These are phyloP conservation scores for Penicillium macrosclerotiorum DNA, from an alignment of 495 filamentous ascomycete species.

Conservation along the genomic window DNA sequence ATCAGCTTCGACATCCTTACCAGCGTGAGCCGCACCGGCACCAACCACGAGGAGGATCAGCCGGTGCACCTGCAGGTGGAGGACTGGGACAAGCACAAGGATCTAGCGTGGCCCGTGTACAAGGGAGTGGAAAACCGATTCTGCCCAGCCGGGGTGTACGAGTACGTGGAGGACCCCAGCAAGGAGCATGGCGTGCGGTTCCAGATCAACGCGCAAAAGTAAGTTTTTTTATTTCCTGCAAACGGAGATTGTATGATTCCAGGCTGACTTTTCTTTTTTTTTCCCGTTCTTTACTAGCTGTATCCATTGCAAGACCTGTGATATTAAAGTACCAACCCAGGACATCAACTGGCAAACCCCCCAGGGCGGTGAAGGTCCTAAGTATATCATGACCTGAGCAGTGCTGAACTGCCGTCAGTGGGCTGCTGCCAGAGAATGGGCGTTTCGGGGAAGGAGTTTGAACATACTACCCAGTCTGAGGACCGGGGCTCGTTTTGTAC, in stretches of 20 bases:
- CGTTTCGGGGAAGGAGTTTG: background rate
- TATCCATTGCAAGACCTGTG: constrained; percentile 99
- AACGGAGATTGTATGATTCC: background rate
- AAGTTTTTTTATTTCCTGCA: no score
- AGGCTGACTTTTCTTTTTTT: constrained; percentile 17
- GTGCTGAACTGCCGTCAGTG: no score
- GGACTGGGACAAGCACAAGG: constrained; percentile 89
- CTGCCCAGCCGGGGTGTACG: constrained; percentile 98
- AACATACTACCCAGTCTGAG: constrained; percentile 3
- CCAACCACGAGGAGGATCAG: constrained; percentile 99
- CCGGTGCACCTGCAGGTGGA: constrained; percentile 91
- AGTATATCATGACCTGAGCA: constrained; percentile 84
- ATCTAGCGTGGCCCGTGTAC: constrained; percentile 78
- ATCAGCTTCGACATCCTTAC: constrained; percentile 96
- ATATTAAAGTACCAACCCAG: constrained; percentile 95
- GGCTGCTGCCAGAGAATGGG: no score
- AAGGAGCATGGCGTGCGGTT: constrained; percentile 86
- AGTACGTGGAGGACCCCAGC: constrained; percentile 89
- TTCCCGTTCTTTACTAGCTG: no score
- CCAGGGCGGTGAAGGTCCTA: constrained; percentile 93
- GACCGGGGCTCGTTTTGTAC: constrained; percentile 11
- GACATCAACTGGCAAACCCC: constrained; percentile 97
- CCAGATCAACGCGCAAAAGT: constrained; percentile 98
- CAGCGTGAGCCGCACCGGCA: constrained; percentile 88
- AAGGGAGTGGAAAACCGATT: constrained; percentile 97